phyloP scores from a whole-genome alignment of 2,329 filamentous ascomycete species.

The Pezicula radicicola region DNA sequence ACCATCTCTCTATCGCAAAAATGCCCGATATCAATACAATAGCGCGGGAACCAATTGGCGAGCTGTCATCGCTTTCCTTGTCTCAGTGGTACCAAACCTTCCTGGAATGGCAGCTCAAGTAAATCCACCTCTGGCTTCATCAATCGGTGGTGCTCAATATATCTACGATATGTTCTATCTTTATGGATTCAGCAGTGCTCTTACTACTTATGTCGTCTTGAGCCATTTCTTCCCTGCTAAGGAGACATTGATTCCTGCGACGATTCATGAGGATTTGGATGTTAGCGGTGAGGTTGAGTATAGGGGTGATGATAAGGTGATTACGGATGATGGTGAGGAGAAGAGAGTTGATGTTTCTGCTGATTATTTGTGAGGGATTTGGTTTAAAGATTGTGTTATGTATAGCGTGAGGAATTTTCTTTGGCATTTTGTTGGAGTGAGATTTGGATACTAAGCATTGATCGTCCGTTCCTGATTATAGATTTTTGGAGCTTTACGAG shows the following conservation, averaged over 20 bases:
- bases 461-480: too few species aligned
- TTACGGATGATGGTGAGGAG: background rate
- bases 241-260: constrained; percentile 25
- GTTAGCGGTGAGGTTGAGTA: constrained; percentile 4
- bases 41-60: constrained; percentile 22
- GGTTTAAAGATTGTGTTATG: background rate
- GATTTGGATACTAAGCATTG: too few species aligned
- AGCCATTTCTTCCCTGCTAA: constrained; percentile 30
- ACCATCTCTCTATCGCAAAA: constrained; percentile 28
- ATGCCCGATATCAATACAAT: constrained; percentile 23
- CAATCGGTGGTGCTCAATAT: constrained; percentile 28
- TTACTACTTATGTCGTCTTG: constrained; percentile 28
- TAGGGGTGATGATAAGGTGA: background rate
- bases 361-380: background rate
- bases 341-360: background rate
- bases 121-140: constrained; percentile 11
- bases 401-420: too few species aligned
- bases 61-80: constrained; percentile 19
- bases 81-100: constrained; percentile 20
- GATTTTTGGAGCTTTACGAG: too few species aligned
- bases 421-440: too few species aligned
- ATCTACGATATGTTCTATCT: constrained; percentile 35
- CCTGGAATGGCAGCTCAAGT: constrained; percentile 22
- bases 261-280: constrained; percentile 28
- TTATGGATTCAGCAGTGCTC: constrained; percentile 33